Conservation (phyloP, 2,329 filamentous ascomycete species). For the Metarhizium rileyi region DNA sequence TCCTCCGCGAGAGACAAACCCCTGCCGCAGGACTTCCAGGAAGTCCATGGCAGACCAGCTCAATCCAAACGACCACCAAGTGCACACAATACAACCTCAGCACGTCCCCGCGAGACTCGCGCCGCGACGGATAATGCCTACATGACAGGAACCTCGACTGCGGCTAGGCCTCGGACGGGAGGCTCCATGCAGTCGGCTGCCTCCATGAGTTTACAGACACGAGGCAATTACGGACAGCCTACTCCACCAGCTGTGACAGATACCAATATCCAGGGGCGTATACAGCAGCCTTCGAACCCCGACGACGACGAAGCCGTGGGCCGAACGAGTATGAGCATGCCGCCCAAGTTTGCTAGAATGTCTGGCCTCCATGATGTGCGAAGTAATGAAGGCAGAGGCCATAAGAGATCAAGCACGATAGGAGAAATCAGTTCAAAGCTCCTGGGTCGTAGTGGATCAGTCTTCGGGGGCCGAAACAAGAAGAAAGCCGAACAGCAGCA, state of each 20-base stretch:
- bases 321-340: slow-evolving; percentile 51
- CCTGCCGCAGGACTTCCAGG: slow-evolving; percentile 47
- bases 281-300: slow-evolving; percentile 59
- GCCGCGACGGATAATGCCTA: slow-evolving; percentile 30
- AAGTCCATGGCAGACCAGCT: slow-evolving; percentile 29
- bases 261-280: slow-evolving; percentile 80
- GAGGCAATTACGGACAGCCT: slow-evolving; percentile 71
- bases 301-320: slow-evolving; percentile 64
- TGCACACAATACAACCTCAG: slow-evolving; percentile 28
- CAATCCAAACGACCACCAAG: slow-evolving; percentile 36
- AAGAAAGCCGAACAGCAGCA: slow-evolving; percentile 35
- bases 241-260: slow-evolving; percentile 77
- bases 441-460: slow-evolving; percentile 72
- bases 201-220: slow-evolving; percentile 56
- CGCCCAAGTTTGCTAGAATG: slow-evolving; percentile 47
- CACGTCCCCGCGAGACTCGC: slow-evolving; percentile 24
- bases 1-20: slow-evolving; percentile 43
- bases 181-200: slow-evolving; percentile 63
- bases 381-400: slow-evolving; percentile 39
- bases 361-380: slow-evolving; percentile 47
- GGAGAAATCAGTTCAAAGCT: slow-evolving; percentile 75
- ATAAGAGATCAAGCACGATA: slow-evolving; percentile 66
- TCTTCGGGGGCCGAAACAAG: slow-evolving; percentile 57
- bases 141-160: slow-evolving; percentile 32
- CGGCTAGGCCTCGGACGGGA: slow-evolving; percentile 65